Base-by-base conservation (phyloP, 2,329 filamentous ascomycete genomes). In the Fonsecaea multimorphosa region DNA sequence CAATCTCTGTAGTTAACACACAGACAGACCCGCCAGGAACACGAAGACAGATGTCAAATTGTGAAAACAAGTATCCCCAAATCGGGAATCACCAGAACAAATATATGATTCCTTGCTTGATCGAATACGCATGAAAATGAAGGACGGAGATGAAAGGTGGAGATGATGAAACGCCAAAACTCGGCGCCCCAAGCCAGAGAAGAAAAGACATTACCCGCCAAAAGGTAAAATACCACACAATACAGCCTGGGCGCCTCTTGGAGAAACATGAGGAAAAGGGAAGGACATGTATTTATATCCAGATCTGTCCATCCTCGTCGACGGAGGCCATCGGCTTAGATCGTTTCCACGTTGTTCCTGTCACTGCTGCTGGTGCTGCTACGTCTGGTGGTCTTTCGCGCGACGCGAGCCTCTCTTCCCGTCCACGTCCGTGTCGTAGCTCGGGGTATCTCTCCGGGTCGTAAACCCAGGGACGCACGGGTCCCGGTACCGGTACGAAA, bases 281-380 rank as follows among this genome's bases (percentile, higher is more conserved):
- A n/a, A n/a, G n/a, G n/a, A n/a, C n/a, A n/a, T n/a, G 3, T 31
- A 8, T 5, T 61, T 46, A 67, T 46, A 67, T 67, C 65, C 65
- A 67, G 36, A 62, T 52, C 27, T 38, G 29, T 0, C 65, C 65
- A 3, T 16, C 14, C 19, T 62, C 58, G 58, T 67, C 62, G n/a
- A 67, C 27, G n/a, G 46, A 59, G 7, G 65, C 64, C 9, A 49
- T 31, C 12, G n/a, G n/a, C n/a, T n/a, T n/a, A n/a, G n/a, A 24
- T 32, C 36, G 53, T 55, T 3, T 4, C 29, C n/a, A n/a, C 38
- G 36, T 38, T 38, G 36, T 38, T 14, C 8, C 11, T 38, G 34
- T 14, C 14, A 5, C n/a, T 44, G 40, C n/a, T 44, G n/a, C 40
- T 24, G 24, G 36, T 5, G 9, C 2, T 1, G 40, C 3, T 44